Evolutionary conservation across 2,329 filamentous ascomycete genomes (phyloP), one percentile per base, ranked within the genome.

Genomic region (Xylogone sp.): DNA sequence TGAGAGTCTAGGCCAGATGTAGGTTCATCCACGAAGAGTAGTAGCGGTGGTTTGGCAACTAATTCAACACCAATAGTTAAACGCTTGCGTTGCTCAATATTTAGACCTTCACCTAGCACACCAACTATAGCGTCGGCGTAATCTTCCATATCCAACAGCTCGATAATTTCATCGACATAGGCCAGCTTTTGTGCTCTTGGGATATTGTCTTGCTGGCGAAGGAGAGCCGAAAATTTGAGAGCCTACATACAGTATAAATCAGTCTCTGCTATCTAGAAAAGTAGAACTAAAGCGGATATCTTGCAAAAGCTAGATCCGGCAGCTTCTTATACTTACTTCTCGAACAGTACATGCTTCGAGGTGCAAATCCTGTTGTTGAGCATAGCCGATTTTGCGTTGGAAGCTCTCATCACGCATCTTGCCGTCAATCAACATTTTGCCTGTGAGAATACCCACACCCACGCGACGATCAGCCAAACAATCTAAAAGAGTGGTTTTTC

Each of bases 31-130:
- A 97, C 82, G 74, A 97, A 97, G 45, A 97, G 82, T 52, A 97
- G 78, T 45, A 97, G 78, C 43, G 90, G 86, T 9, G 93, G 93
- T 73, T 94, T 96, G 5, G 93, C 93, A 42, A 90, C 92, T 21
- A 97, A 79, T 68, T 97, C 93, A n/a, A 97, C 92, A 70, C 90
- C 93, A 57, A 97, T 96, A 0, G 93, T 97, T 5, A 97, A 78
- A 61, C 90, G 86, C 69, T 86, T 86, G 43, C 82, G 75, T 67
- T 86, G 83, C 60, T 86, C 83, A 8, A 85, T 82, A 63, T 90
- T 90, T 42, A 90, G 77, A 70, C 90, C 92, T 74, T 95, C 89
- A 52, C 92, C 92, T 2, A 90, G 90, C 43, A 96, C 87, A 78
- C 93, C 93, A 46, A 97, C 90, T 39, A 97, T 79, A 13, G 93